phyloP scores from a whole-genome alignment of 345 rosid genomes.

The Boechera stricta region DNA sequence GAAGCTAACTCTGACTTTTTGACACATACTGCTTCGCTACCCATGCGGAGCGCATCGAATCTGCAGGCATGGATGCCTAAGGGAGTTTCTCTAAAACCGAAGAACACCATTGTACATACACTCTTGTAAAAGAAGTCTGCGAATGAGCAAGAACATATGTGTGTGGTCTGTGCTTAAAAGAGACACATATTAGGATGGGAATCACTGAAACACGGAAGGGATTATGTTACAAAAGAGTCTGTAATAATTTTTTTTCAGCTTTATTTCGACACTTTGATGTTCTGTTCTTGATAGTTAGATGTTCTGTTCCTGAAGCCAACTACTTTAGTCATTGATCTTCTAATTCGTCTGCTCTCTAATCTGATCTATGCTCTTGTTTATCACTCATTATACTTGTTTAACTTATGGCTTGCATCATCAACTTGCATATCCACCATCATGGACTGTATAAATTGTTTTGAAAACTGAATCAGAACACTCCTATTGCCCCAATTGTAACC shows the following conservation, averaged over 20 bases:
- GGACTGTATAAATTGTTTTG: neutral
- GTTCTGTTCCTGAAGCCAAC: neutral
- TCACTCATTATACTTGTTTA: neutral
- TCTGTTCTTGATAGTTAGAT: neutral
- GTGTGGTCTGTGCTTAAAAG: constrained; percentile 27
- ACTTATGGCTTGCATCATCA: constrained; percentile 12
- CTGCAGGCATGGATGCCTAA: constrained; percentile 11
- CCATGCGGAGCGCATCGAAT: neutral
- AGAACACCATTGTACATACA: constrained; percentile 37
- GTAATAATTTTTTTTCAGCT: constrained; percentile 22
- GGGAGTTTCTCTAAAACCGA: constrained; percentile 21
- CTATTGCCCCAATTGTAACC: neutral
- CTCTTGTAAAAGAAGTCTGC: constrained; percentile 23
- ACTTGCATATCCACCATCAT: neutral
- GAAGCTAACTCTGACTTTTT: constrained; percentile 12
- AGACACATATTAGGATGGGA: constrained; percentile 4
- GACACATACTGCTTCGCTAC: neutral
- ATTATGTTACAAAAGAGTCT: constrained; percentile 28
- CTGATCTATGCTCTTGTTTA: neutral
- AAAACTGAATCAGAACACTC: neutral
- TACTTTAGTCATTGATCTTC: neutral
- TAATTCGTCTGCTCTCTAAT: neutral
- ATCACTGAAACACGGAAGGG: neutral
- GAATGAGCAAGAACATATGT: constrained; percentile 31
- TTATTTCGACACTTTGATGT: neutral